Conservation (phyloP, 345 rosid species). For the Moringa oleifera region DNA sequence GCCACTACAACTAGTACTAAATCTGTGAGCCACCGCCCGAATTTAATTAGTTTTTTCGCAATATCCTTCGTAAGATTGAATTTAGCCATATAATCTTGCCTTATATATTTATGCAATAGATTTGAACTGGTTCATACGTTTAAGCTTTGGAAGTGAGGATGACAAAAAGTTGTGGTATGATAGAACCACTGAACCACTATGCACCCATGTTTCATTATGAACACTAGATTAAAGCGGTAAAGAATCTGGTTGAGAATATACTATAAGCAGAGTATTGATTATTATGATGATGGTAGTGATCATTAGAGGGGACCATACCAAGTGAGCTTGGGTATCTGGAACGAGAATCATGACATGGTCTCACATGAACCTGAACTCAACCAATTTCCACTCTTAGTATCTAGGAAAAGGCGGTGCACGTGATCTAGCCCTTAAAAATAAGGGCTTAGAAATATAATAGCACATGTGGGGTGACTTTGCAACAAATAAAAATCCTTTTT, state of each 20-base stretch:
- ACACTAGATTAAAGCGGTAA: background rate
- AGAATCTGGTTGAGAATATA: background rate
- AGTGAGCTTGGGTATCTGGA: background rate
- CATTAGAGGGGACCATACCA: background rate
- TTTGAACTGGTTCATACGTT: too few relatives aligned
- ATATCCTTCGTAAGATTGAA: too few relatives aligned
- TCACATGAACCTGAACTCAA: background rate
- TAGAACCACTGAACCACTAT: background rate
- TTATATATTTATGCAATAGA: too few relatives aligned
- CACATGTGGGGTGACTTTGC: background rate
- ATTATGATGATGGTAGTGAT: background rate
- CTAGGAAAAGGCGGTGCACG: constrained; percentile 19
- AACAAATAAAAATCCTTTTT: constrained; percentile 1
- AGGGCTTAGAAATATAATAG: constrained; percentile 1
- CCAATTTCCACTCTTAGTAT: background rate
- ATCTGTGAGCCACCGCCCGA: too few relatives aligned
- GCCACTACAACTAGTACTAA: too few relatives aligned
- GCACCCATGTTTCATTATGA: background rate
- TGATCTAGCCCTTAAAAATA: constrained; percentile 13
- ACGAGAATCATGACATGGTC: background rate
- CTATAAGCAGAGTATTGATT: background rate
- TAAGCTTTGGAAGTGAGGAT: too few relatives aligned
- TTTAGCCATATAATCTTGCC: too few relatives aligned
- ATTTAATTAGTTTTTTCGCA: too few relatives aligned
- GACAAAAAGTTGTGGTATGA: background rate